phyloP scores from a whole-genome alignment of 179 eudicot genomes.

The Beta corolliflora region DNA sequence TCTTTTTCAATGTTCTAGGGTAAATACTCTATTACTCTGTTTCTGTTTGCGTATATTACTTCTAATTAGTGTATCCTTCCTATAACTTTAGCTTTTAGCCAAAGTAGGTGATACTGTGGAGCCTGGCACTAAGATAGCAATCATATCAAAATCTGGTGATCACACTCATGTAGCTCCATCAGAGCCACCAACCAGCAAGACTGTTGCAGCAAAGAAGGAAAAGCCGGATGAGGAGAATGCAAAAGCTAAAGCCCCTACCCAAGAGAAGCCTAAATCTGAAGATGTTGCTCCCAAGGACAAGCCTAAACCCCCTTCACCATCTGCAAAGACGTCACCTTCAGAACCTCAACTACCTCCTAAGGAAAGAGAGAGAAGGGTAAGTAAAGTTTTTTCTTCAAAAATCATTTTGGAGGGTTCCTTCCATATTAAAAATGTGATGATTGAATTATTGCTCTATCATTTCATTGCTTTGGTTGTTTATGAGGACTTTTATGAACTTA shows the following conservation, averaged over 20 bases:
- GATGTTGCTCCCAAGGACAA: conserved; percentile 45
- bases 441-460: not conserved
- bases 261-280: conserved; percentile 34
- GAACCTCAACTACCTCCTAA: conserved; percentile 97
- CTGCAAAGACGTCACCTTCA: conserved; percentile 64
- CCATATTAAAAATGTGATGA: conserved; percentile 1
- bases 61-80: conserved; percentile 11
- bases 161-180: conserved; percentile 90
- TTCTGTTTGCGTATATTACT: conserved; percentile 1
- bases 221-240: conserved; percentile 44
- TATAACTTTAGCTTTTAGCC: conserved; percentile 61
- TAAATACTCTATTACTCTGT: not conserved
- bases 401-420: not conserved
- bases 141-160: conserved; percentile 77
- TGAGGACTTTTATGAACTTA: not conserved
- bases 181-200: conserved; percentile 58
- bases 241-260: conserved; percentile 32
- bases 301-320: conserved; percentile 50
- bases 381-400: conserved; percentile 21
- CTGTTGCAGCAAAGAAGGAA: conserved; percentile 53
- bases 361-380: conserved; percentile 95
- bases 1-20: not conserved
- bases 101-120: conserved; percentile 97
- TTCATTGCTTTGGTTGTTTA: not conserved
- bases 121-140: conserved; percentile 87